Base-by-base conservation (phyloP, 192 early-diverging fungal genomes). In the Phlyctochytrium arcticum region DNA sequence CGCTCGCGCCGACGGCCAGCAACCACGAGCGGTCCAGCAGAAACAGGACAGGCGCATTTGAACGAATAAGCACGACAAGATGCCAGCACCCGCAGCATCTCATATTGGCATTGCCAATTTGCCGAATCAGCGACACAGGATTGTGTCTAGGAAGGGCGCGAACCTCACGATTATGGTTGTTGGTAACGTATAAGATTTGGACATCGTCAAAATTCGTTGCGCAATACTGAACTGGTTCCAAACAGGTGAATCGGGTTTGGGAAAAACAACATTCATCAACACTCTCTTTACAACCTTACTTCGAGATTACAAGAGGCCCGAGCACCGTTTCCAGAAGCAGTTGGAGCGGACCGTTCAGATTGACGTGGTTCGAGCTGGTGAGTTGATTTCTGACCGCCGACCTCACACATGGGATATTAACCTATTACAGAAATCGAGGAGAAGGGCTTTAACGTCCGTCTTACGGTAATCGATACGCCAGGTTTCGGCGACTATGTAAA, bases 241-340 rank as follows among this genome's bases (percentile, higher is more conserved):
- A n/a, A 42, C 65, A 93, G 90, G 95, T 61, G 94, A 96, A 79
- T 98, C 95, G 60, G 96, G 96, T 67, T 82, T 92, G 30, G 96
- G 96, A 37, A 99, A 99, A 78, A 94, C 96, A 12, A 99, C 96
- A 19, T 99, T 94, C 75, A 89, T 97, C 85, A 99, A 99, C 86
- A 99, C 96, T 19, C 86, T 99, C 56, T 94, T 99, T 71, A 91
- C 94, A 30, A 95, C 95, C 27, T 80, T 92, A 46, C 87, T 99
- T 73, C 90, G 92, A 55, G 91, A 96, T 60, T 93, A 92, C 68
- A 90, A 93, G 72, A 88, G 88, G 73, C 75, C 74, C 12, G 79
- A 81, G 53, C 73, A 84, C n/a, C 91, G 96, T 57, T 89, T 87
- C 82, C 82, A 89, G 63, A 94, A 96, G 80, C 89, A 96, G 81